Conservation (phyloP, 2,329 filamentous ascomycete genomes). For the Diaporthe capsici region DNA sequence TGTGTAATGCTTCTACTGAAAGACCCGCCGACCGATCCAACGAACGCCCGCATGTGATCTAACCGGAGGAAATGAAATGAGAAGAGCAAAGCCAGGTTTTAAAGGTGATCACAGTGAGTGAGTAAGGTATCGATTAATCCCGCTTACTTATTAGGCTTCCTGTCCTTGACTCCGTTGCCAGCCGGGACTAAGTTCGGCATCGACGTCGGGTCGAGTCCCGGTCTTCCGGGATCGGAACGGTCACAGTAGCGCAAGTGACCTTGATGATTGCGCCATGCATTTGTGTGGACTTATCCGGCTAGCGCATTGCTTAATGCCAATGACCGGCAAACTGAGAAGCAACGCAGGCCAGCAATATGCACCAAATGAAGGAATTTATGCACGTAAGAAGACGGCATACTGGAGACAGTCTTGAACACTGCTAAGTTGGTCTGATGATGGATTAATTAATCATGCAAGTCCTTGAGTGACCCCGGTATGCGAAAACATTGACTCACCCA, state of each 20-base stretch:
- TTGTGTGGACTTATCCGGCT: slow-evolving; percentile 3
- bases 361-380: not conserved
- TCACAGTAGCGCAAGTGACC: slow-evolving; percentile 17
- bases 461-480: not conserved
- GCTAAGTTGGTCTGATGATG: not conserved
- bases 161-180: slow-evolving; percentile 10
- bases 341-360: not conserved
- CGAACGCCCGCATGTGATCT: slow-evolving; percentile 35
- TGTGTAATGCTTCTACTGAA: slow-evolving; percentile 31
- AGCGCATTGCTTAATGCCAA: not conserved
- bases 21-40: slow-evolving; percentile 30
- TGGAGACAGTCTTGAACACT: not conserved
- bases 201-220: slow-evolving; percentile 3
- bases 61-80: not conserved
- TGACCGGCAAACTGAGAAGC: not conserved
- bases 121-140: slow-evolving; percentile 15
- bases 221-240: slow-evolving; percentile 25
- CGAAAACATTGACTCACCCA: not conserved
- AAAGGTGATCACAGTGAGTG: not conserved
- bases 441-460: not conserved
- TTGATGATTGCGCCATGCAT: slow-evolving; percentile 18
- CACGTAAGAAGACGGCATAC: not conserved
- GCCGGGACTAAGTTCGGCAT: slow-evolving; percentile 25
- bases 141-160: slow-evolving; percentile 18
- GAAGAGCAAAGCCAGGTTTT: not conserved